Base-by-base conservation (phyloP, 169 alveolate genomes). In the Eimeria necatrix region DNA sequence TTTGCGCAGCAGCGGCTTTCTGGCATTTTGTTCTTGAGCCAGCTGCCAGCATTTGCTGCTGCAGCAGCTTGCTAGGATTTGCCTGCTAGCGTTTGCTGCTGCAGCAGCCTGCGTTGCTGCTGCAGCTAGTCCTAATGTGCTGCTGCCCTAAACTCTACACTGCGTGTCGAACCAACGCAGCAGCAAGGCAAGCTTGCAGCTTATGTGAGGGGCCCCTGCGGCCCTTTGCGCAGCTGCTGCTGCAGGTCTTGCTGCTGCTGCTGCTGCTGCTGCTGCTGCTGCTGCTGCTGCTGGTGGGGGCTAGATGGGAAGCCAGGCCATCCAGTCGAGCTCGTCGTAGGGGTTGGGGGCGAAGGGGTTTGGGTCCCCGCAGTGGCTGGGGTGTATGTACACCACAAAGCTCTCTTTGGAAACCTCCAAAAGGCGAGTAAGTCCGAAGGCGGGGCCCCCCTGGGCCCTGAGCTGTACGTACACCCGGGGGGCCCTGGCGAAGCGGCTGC, bases 351-450 rank as follows among this genome's bases (percentile, higher is more conserved):
- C 3, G 88, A 78, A 3, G 3, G 10, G 16, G 20, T 78, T 48
- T 49, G 71, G 48, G 16, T 22, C 5, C n/a, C 88, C 70, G 68
- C 88, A 78, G 70, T 78, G 88, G 4, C 9, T 51, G 61, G 88
- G 88, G 88, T 78, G 88, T 78, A 78, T 51, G 48, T 78, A 78
- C 88, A 78, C 88, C 68, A 53, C 88, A 78, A 51, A 24, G 26
- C 60, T 78, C 2, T 78, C 4, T 1, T 4, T 4, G 26, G 88
- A 7, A 3, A 78, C 88, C 70, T 78, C 70, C 2, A 78, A 12
- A 4, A 78, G 88, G 1, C 88, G 68, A 1, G 70, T 51, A 20
- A 49, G 26, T 5, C 88, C 88, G 7, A 78, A 18, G 88, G 88
- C 88, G 48, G 88, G 88, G 88, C 70, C 68, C 48, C 88, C 88